phyloP scores from a whole-genome alignment of 768 basidiomycete genomes.

The Suillus fuscotomentosus region DNA sequence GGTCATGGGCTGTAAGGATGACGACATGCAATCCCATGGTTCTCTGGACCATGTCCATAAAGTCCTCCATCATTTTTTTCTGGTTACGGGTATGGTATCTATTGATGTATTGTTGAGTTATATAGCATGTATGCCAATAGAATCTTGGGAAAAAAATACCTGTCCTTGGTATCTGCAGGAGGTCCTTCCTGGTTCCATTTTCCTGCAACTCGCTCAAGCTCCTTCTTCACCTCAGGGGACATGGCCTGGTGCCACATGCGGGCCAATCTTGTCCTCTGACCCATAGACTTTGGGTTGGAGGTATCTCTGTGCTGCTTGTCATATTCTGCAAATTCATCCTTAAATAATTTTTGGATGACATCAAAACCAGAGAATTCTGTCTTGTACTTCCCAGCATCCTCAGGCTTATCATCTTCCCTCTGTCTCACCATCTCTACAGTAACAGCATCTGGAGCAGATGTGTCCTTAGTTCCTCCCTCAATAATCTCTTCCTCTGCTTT shows the following conservation, averaged over 20 bases:
- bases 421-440: neutral
- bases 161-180: neutral
- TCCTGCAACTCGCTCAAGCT: neutral
- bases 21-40: neutral
- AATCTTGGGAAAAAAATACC: neutral
- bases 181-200: neutral
- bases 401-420: neutral
- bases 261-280: neutral
- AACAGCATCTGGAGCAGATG: neutral
- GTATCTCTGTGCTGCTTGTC: neutral
- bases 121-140: neutral
- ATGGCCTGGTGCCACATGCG: neutral
- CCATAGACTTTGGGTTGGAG: neutral
- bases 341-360: neutral
- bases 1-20: neutral
- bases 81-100: neutral
- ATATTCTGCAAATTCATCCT: neutral
- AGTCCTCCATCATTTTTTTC: neutral
- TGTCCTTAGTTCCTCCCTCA: neutral
- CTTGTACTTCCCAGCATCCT: neutral
- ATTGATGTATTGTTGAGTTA: neutral
- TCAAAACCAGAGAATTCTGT: neutral
- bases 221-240: neutral
- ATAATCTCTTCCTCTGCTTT: neutral
- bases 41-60: neutral